phyloP scores from a whole-genome alignment of 306 rosid genomes.

The Datisca glomerata region DNA sequence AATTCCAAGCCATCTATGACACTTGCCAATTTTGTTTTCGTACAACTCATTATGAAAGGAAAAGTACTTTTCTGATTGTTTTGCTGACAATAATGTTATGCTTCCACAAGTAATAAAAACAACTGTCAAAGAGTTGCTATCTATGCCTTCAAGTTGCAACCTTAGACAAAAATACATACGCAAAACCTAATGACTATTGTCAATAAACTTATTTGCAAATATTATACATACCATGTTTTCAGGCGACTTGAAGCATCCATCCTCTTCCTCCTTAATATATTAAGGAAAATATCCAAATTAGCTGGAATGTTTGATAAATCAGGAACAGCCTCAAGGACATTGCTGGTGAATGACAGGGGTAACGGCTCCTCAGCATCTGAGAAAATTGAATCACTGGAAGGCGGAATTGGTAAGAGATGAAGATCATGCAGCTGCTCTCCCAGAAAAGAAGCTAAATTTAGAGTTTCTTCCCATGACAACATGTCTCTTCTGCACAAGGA shows the following conservation, averaged over 20 bases:
- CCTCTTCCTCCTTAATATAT: constrained; percentile 55
- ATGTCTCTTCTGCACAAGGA: constrained; percentile 59
- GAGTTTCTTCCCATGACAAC: constrained; percentile 46
- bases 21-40: too few species aligned
- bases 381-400: constrained; percentile 24
- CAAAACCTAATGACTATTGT: not conserved
- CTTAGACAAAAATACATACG: too few species aligned
- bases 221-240: constrained; percentile 54
- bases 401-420: constrained; percentile 82
- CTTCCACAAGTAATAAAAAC: too few species aligned
- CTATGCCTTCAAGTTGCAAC: too few species aligned
- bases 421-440: constrained; percentile 71
- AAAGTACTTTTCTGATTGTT: too few species aligned
- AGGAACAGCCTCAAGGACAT: constrained; percentile 21
- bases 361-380: constrained; percentile 23
- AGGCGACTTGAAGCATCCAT: constrained; percentile 46
- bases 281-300: constrained; percentile 57
- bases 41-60: too few species aligned
- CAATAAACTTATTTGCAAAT: not conserved
- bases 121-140: too few species aligned
- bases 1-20: too few species aligned
- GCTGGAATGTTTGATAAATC: constrained; percentile 35
- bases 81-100: too few species aligned
- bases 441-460: constrained; percentile 67
- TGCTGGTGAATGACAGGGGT: constrained; percentile 17